Percentiles rank a stretch among this genome's conserved stretches.
Conservation (phyloP, 257 asterid species). For the Echites panduratus region DNA sequence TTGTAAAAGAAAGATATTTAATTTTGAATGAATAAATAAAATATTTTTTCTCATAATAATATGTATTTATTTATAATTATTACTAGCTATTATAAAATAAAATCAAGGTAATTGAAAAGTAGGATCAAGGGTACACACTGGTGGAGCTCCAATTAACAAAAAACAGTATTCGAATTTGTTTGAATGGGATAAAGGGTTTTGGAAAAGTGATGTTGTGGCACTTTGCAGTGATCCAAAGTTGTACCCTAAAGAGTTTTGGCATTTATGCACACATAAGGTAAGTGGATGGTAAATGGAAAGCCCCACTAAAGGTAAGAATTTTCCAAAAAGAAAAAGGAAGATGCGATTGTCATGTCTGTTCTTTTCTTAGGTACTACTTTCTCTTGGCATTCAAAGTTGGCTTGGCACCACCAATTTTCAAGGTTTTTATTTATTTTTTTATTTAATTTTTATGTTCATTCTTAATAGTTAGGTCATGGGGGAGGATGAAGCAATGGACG, state of each 20-base stretch:
- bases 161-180: no score
- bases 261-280: constrained; percentile 5
- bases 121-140: no score
- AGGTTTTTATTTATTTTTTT: neutral
- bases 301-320: constrained; percentile 4
- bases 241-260: neutral
- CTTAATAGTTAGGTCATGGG: no score
- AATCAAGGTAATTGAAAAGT: no score
- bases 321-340: neutral
- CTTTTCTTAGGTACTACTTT: neutral
- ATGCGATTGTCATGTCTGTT: neutral
- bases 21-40: no score
- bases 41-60: no score
- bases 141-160: no score
- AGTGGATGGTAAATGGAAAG: constrained; percentile 6
- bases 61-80: no score
- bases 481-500: no score
- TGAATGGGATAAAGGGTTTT: neutral
- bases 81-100: no score
- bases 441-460: no score
- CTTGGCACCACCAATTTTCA: neutral
- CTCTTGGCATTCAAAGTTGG: neutral
- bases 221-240: constrained; percentile 1
- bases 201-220: neutral
- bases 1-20: no score